phyloP scores from a whole-genome alignment of 345 rosid species.

The Passiflora organensis region DNA sequence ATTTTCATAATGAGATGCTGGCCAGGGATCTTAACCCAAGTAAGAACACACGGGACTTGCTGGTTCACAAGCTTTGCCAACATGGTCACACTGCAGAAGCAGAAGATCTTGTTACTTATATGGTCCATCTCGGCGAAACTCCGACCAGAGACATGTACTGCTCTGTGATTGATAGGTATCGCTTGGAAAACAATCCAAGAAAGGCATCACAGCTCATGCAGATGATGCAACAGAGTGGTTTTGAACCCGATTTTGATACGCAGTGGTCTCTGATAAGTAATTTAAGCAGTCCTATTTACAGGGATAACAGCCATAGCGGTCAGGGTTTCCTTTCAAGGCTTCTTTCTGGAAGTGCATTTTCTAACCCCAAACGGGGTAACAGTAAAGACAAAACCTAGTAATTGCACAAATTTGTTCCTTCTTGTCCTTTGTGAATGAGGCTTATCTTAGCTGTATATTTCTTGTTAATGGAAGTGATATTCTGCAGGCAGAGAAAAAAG shows the following conservation, averaged over 20 bases:
- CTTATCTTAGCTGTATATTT: too few species aligned
- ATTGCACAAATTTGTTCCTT: not conserved
- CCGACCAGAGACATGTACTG: constrained; percentile 54
- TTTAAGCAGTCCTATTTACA: constrained; percentile 36
- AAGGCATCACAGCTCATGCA: constrained; percentile 61
- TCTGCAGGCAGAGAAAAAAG: too few species aligned
- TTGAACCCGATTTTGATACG: constrained; percentile 59
- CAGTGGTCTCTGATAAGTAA: constrained; percentile 83
- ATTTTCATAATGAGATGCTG: constrained; percentile 61
- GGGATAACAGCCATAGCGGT: constrained; percentile 21
- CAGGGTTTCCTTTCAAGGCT: constrained; percentile 67
- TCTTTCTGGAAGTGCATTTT: constrained; percentile 62
- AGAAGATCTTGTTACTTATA: constrained; percentile 44
- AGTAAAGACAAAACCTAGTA: not conserved
- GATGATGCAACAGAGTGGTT: constrained; percentile 55
- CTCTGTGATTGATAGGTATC: constrained; percentile 43
- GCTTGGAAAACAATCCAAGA: constrained; percentile 40
- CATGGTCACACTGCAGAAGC: constrained; percentile 43
- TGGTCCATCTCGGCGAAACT: constrained; percentile 44
- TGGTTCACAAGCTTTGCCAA: constrained; percentile 38
- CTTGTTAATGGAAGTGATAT: too few species aligned
- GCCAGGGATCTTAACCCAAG: constrained; percentile 49
- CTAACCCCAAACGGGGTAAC: constrained; percentile 15
- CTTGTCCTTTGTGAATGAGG: too few species aligned
- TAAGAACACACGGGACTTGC: constrained; percentile 36